Evolutionary conservation across 2,329 filamentous ascomycete genomes (phyloP), one percentile per base, ranked within the genome.

Genomic region (Zasmidium citrigriseum): DNA sequence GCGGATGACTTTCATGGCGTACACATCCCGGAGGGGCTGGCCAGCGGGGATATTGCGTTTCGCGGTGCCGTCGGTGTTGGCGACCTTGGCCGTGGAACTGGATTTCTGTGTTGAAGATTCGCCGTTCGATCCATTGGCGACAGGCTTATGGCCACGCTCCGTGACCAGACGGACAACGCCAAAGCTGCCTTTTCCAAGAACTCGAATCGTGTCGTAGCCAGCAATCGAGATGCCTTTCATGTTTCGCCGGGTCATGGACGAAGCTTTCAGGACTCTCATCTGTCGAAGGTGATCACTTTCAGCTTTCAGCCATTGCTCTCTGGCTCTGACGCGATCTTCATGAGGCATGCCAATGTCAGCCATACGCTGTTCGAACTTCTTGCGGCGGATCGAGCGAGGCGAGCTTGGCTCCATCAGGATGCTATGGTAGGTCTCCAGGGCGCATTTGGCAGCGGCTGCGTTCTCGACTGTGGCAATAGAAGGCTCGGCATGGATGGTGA

Each of bases 1-100:
- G 58, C 89, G 87, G 65, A 98, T 98, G 27, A 96, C 90, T 72
- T 98, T 98, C 93, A 98, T 97, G 14, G 95, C 95, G 72, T 89
- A 98, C 0, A 96, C 86, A 57, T 89, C 83, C 52, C 81, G 83
- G 2, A 70, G 58, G 11, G 69, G 65, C 55, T 69, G 68, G 38
- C 68, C 69, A 44, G 64, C 57, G 3, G 68, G 66, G 22, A 68
- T 51, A 23, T 67, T 68, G 25, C 63, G 61, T 25, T 62, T 65
- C 10, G 68, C 68, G 3, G 63, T 69, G 46, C 68, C 64, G 25
- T 70, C 66, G 22, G 62, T 55, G 41, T 62, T 61, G 38, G 62
- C 62, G 59, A 68, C 55, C 23, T 58, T 54, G 48, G 52, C 60
- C n/a, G 54, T 59, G 1, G 55, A 57, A 18, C 18, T 57, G 21